phyloP scores from a whole-genome alignment of 176 grass and related monocot species.

The Tillandsia fasciculata region DNA sequence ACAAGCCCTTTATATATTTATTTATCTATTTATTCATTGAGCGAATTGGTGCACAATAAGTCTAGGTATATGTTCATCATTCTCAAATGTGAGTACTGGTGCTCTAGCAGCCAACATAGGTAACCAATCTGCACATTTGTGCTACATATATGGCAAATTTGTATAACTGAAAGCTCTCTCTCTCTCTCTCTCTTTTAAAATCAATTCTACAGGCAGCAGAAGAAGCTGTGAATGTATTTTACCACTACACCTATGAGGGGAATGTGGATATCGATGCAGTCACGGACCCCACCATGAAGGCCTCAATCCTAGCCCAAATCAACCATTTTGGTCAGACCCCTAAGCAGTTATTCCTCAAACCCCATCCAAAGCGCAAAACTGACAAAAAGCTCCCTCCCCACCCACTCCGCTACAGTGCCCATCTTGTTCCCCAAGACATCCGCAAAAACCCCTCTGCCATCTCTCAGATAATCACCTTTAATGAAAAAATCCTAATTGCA shows the following conservation, averaged over 20 bases:
- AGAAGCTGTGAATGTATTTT: slow-evolving; percentile 98
- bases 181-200: not conserved
- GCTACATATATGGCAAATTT: not conserved
- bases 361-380: slow-evolving; percentile 72
- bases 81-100: not conserved
- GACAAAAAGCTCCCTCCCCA: slow-evolving; percentile 78
- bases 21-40: not conserved
- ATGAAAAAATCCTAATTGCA: slow-evolving; percentile 73
- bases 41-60: not conserved
- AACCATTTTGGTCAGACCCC: slow-evolving; percentile 99
- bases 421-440: slow-evolving; percentile 74
- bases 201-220: slow-evolving; percentile 65
- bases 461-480: slow-evolving; percentile 88
- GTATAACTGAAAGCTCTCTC: not conserved
- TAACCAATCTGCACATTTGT: not conserved
- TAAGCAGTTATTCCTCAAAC: slow-evolving; percentile 88
- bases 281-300: slow-evolving; percentile 97
- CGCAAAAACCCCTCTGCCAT: slow-evolving; percentile 62
- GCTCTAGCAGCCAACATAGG: too few species aligned
- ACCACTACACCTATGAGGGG: slow-evolving; percentile 98
- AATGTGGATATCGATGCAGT: slow-evolving; percentile 97
- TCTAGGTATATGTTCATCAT: not conserved
- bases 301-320: slow-evolving; percentile 97
- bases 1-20: not conserved
- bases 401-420: slow-evolving; percentile 63